Conservation (phyloP, 1,284 basidiomycete genomes). For the Pseudozyma tsukubaensis region DNA sequence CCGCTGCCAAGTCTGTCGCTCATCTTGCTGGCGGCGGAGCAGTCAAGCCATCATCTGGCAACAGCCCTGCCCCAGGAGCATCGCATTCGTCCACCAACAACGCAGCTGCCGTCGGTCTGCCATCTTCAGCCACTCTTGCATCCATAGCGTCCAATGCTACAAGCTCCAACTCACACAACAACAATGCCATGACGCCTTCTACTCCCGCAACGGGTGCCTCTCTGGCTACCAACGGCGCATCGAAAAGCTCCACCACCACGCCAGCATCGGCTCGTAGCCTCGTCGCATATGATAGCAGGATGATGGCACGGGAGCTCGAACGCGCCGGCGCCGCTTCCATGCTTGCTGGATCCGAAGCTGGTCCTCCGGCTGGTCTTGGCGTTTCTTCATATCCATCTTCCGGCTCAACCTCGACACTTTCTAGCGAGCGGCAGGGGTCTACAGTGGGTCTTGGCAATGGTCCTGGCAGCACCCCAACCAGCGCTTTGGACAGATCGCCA, state of each 20-base stretch:
- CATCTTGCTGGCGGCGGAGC: slow-evolving; percentile 38
- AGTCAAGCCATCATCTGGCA: slow-evolving; percentile 8
- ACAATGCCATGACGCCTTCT: slow-evolving; percentile 17
- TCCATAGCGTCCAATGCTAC: slow-evolving; percentile 54
- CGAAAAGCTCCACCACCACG: slow-evolving; percentile 11
- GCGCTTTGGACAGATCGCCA: slow-evolving; percentile 19
- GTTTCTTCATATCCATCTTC: slow-evolving; percentile 18
- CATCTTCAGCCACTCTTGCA: slow-evolving; percentile 33
- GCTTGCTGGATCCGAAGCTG: slow-evolving; percentile 41
- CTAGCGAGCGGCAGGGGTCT: slow-evolving; percentile 25
- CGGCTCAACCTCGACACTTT: slow-evolving; percentile 10
- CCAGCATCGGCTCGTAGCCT: slow-evolving; percentile 40
- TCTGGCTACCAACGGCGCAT: slow-evolving; percentile 6
- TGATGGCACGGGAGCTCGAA: slow-evolving; percentile 54
- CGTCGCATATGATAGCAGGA: slow-evolving; percentile 34
- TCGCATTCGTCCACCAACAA: slow-evolving; percentile 8
- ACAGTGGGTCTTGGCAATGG: neutral
- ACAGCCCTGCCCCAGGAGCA: slow-evolving; percentile 10
- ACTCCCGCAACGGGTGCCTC: slow-evolving; percentile 24
- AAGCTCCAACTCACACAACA: slow-evolving; percentile 43
- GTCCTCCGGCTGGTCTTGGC: slow-evolving; percentile 2
- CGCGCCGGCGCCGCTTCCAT: slow-evolving; percentile 42
- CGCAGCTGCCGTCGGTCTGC: slow-evolving; percentile 27
- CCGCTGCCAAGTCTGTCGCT: slow-evolving; percentile 28
- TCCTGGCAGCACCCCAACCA: slow-evolving; percentile 2